Conservation (phyloP, 2,329 filamentous ascomycete genomes). For the Trichophyton schoenleinii region DNA sequence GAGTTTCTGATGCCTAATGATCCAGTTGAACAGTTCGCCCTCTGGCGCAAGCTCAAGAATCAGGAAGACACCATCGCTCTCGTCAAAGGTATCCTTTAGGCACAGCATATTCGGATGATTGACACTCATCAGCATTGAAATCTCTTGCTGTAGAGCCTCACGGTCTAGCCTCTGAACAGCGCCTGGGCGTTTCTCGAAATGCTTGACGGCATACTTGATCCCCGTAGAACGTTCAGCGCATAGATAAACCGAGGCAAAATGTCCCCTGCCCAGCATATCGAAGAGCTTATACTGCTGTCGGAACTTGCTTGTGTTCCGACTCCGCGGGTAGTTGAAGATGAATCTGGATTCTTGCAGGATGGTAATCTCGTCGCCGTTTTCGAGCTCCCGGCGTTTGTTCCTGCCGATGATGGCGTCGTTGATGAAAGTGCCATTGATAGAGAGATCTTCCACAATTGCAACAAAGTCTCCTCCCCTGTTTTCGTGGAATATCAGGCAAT, state of each 20-base stretch:
- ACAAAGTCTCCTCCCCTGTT: constrained; percentile 45
- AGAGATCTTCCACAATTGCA: constrained; percentile 82
- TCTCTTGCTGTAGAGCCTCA: constrained; percentile 84
- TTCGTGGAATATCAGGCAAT: constrained; percentile 44
- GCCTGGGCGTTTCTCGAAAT: constrained; percentile 77
- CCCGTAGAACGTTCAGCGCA: constrained; percentile 79
- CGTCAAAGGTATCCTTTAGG: constrained; percentile 89
- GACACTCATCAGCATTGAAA: constrained; percentile 92
- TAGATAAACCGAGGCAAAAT: constrained; percentile 87
- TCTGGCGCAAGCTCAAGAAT: constrained; percentile 82
- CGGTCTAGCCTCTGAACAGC: constrained; percentile 71
- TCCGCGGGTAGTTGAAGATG: constrained; percentile 79
- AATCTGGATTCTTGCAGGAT: constrained; percentile 76
- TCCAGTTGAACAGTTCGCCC: constrained; percentile 91
- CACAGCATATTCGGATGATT: constrained; percentile 88
- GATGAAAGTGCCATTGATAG: constrained; percentile 91
- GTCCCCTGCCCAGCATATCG: constrained; percentile 81
- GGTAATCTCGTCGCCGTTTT: constrained; percentile 82
- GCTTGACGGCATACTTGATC: constrained; percentile 78
- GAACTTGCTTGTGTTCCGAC: constrained; percentile 62
- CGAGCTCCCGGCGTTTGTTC: constrained; percentile 78
- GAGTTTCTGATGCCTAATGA: constrained; percentile 80
- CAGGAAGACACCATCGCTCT: constrained; percentile 78
- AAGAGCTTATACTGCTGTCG: constrained; percentile 72
- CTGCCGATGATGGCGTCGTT: constrained; percentile 84